Conservation (phyloP, 257 asterid species). For the Avicennia marina region DNA sequence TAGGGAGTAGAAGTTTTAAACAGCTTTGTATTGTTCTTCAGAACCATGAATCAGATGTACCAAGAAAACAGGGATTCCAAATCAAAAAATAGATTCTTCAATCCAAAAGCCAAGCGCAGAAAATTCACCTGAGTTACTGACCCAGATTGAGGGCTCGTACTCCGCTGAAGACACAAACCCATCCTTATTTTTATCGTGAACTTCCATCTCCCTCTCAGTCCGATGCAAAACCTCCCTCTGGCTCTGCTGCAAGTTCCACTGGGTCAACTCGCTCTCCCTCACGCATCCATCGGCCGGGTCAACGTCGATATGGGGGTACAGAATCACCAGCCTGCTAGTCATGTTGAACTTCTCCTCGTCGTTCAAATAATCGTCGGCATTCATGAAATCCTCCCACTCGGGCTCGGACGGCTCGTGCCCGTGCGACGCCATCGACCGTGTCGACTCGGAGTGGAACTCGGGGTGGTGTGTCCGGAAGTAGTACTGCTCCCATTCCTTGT, state of each 20-base stretch:
- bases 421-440: too few species aligned
- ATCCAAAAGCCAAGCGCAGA: not conserved
- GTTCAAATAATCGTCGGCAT: slow-evolving; percentile 88
- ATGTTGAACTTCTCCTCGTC: slow-evolving; percentile 86
- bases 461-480: slow-evolving; percentile 49
- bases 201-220: slow-evolving; percentile 80
- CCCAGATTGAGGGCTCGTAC: slow-evolving; percentile 93
- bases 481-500: slow-evolving; percentile 72
- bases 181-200: slow-evolving; percentile 85
- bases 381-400: slow-evolving; percentile 90
- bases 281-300: slow-evolving; percentile 70
- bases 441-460: too few species aligned
- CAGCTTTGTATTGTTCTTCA: not conserved
- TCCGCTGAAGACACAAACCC: slow-evolving; percentile 70
- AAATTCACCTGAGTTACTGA: slow-evolving; percentile 46
- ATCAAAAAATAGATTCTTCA: not conserved
- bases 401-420: too few species aligned
- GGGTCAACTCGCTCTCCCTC: slow-evolving; percentile 64
- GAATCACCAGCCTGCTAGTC: slow-evolving; percentile 59
- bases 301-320: slow-evolving; percentile 86
- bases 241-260: slow-evolving; percentile 76
- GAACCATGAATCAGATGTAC: too few species aligned
- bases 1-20: too few species aligned
- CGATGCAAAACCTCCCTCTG: slow-evolving; percentile 76
- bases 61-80: not conserved